These are phyloP conservation scores for Tricholoma sp. DNA, from an alignment of 768 basidiomycete species.

Conservation along the genomic window DNA sequence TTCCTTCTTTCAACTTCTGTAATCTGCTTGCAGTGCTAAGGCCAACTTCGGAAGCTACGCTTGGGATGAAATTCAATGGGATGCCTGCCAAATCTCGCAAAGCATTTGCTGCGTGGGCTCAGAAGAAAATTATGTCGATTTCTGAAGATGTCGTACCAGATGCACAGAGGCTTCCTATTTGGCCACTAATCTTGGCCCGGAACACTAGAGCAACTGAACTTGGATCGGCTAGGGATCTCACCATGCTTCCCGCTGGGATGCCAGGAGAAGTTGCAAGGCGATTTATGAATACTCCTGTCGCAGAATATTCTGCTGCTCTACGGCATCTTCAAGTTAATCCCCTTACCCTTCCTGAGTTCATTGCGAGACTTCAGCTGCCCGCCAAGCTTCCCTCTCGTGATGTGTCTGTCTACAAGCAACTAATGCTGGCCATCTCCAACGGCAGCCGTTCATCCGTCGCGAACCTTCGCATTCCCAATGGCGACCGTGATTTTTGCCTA, in stretches of 20 bases:
- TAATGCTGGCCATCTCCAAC: conserved; percentile 2
- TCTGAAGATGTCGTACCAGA: neutral
- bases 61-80: neutral
- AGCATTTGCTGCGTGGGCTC: neutral
- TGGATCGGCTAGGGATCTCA: neutral
- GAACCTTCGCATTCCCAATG: conserved; percentile 28
- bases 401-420: conserved; percentile 1
- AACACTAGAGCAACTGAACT: neutral
- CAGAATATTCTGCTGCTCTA: conserved; percentile 2
- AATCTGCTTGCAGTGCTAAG: neutral
- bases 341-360: neutral
- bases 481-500: conserved; percentile 17
- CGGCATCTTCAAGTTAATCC: neutral
- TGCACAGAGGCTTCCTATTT: neutral
- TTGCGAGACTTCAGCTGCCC: conserved; percentile 7
- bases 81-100: neutral
- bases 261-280: conserved; percentile 5
- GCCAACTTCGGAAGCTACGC: neutral
- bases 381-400: conserved; percentile 2
- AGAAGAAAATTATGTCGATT: neutral
- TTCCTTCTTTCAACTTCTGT: neutral
- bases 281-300: conserved; percentile 4
- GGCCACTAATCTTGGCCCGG: neutral
- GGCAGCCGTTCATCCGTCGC: neutral
- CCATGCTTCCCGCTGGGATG: conserved; percentile 1